These are phyloP conservation scores for Ceratobasidium sp. DNA, from an alignment of 1,284 basidiomycete genomes.

Conservation along the genomic window DNA sequence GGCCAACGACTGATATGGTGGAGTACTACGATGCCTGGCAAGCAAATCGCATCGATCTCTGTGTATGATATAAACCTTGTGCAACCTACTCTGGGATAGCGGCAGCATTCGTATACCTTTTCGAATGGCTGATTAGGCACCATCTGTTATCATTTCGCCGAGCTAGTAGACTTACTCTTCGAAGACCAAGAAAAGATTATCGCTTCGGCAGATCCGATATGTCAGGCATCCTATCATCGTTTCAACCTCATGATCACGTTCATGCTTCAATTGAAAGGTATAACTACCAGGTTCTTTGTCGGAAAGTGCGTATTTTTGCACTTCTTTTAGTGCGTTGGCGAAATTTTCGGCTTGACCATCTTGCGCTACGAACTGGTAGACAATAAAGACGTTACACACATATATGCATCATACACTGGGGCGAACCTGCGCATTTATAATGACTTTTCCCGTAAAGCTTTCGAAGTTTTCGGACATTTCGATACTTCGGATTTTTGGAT, in stretches of 20 bases:
- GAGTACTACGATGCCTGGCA: neutral
- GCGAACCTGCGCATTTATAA: neutral
- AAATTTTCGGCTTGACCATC: neutral
- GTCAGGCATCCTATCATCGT: constrained; percentile 12
- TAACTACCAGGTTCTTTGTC: constrained; percentile 19
- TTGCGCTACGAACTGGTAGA: neutral
- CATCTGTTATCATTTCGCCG: neutral
- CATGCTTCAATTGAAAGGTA: neutral
- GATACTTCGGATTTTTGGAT: too few relatives aligned
- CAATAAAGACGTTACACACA: neutral
- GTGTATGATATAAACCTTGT: too few relatives aligned
- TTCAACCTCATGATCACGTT: neutral
- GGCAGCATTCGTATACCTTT: constrained; percentile 4
- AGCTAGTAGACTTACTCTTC: constrained; percentile 5
- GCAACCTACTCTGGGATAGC: constrained; percentile 11
- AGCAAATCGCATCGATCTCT: too few relatives aligned
- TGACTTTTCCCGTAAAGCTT: constrained; percentile 12
- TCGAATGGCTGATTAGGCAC: neutral
- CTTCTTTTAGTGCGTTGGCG: neutral
- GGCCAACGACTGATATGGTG: neutral
- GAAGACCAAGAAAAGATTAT: constrained; percentile 1
- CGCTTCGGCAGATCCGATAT: constrained; percentile 14
- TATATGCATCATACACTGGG: neutral
- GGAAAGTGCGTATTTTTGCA: constrained; percentile 9
- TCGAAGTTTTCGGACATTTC: constrained; percentile 12